Conservation (phyloP, 805 yeast genomes). For the Zygotorulaspora danielsina region DNA sequence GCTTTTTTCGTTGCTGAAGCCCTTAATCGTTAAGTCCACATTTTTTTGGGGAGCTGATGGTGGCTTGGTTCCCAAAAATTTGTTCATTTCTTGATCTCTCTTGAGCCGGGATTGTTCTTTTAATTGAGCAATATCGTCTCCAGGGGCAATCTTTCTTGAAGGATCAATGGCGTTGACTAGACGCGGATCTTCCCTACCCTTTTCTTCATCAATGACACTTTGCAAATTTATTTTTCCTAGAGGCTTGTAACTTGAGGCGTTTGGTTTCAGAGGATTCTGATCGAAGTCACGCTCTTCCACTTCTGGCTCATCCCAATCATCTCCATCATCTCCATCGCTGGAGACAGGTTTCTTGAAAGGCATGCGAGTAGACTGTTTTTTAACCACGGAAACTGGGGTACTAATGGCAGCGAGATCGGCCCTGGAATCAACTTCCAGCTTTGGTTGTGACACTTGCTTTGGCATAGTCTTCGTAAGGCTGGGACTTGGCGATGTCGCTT, state of each 20-base stretch:
- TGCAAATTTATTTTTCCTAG: constrained; percentile 55
- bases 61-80: constrained; percentile 36
- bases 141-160: constrained; percentile 24
- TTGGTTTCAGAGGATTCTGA: constrained; percentile 42
- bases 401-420: constrained; percentile 20
- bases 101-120: constrained; percentile 35
- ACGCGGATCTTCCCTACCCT: constrained; percentile 42
- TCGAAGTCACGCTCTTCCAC: constrained; percentile 47
- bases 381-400: constrained; percentile 8
- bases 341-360: constrained; percentile 16
- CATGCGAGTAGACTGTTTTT: constrained; percentile 5
- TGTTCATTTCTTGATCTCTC: constrained; percentile 37
- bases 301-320: constrained; percentile 46
- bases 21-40: constrained; percentile 48
- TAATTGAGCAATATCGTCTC: constrained; percentile 35
- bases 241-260: constrained; percentile 53
- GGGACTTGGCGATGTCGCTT: constrained; percentile 24
- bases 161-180: constrained; percentile 27
- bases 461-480: constrained; percentile 20
- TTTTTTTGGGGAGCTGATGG: constrained; percentile 24
- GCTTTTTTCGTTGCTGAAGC: constrained; percentile 71
- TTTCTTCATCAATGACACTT: constrained; percentile 42
- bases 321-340: constrained; percentile 39
- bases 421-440: constrained; percentile 17
- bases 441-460: constrained; percentile 16